Conservation (phyloP, 805 yeast species). For the Sugiyamaella smithiae region DNA sequence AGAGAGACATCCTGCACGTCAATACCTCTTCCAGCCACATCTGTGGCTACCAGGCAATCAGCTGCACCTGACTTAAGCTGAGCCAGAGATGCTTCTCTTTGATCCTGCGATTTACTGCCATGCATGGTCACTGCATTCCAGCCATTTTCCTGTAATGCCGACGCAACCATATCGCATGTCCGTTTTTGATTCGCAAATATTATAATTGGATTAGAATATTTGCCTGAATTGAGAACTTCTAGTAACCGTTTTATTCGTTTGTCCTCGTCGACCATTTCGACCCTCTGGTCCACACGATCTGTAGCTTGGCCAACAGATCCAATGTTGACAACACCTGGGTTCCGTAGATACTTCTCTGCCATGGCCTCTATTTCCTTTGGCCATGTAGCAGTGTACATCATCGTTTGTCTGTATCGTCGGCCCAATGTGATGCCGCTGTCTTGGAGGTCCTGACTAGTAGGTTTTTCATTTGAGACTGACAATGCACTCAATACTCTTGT, state of each 20-base stretch:
- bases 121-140: slow-evolving; percentile 64
- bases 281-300: slow-evolving; percentile 67
- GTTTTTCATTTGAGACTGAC: slow-evolving; percentile 46
- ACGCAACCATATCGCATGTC: slow-evolving; percentile 64
- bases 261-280: slow-evolving; percentile 51
- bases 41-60: slow-evolving; percentile 81
- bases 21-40: slow-evolving; percentile 93
- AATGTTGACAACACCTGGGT: slow-evolving; percentile 63
- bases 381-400: slow-evolving; percentile 96
- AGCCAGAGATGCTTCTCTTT: slow-evolving; percentile 73
- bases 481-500: slow-evolving; percentile 54
- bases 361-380: slow-evolving; percentile 68
- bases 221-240: slow-evolving; percentile 36
- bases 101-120: slow-evolving; percentile 82
- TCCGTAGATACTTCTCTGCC: slow-evolving; percentile 56
- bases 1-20: slow-evolving; percentile 85
- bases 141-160: slow-evolving; percentile 46
- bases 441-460: slow-evolving; percentile 30
- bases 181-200: slow-evolving; percentile 77
- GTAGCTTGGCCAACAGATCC: slow-evolving; percentile 66
- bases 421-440: slow-evolving; percentile 17
- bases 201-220: slow-evolving; percentile 58
- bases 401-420: slow-evolving; percentile 49
- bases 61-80: slow-evolving; percentile 54
- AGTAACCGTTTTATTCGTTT: slow-evolving; percentile 45